A percentile compares a stretch with the other conserved stretches of the same genome.
These are phyloP conservation scores for Gynandropsis gynandra DNA, from an alignment of 345 rosid genomes.

Conservation along the genomic window DNA sequence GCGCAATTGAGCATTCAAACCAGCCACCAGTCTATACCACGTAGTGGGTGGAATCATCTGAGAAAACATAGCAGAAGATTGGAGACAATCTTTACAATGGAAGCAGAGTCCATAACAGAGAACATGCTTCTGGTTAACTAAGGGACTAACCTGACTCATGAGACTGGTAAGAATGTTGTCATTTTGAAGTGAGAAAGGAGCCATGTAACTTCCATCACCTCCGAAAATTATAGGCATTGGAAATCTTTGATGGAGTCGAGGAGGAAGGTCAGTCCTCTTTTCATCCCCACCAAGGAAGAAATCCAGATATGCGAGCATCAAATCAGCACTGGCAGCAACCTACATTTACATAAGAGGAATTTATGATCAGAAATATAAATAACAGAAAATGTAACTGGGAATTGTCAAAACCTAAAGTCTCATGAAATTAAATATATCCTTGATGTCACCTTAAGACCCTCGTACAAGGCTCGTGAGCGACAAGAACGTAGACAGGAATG, in stretches of 20 bases:
- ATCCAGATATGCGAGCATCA: conserved; percentile 93
- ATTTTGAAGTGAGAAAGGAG: conserved; percentile 88
- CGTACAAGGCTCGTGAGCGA: conserved; percentile 97
- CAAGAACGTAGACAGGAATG: conserved; percentile 98
- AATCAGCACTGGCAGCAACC: conserved; percentile 97
- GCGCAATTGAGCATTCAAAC: conserved; percentile 93
- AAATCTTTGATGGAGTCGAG: conserved; percentile 64
- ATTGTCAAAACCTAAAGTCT: conserved; percentile 14
- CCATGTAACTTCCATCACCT: conserved; percentile 97
- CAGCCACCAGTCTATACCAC: conserved; percentile 94
- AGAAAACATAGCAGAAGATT: conserved; percentile 18
- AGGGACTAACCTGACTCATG: conserved; percentile 71
- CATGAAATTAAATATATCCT: conserved; percentile 13
- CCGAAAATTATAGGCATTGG: conserved; percentile 84
- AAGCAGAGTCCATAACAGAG: conserved; percentile 7
- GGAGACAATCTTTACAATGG: conserved; percentile 20
- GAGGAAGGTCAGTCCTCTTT: conserved; percentile 86
- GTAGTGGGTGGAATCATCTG: conserved; percentile 82
- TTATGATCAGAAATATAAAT: conserved; percentile 5
- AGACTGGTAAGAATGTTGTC: conserved; percentile 88
- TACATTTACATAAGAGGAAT: conserved; percentile 22
- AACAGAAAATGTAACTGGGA: conserved; percentile 6
- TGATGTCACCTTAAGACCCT: conserved; percentile 87
- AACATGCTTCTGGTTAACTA: conserved; percentile 8
- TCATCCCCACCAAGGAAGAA: conserved; percentile 99